Conservation (phyloP, 345 rosid genomes). For the Stellera chamaejasme region DNA sequence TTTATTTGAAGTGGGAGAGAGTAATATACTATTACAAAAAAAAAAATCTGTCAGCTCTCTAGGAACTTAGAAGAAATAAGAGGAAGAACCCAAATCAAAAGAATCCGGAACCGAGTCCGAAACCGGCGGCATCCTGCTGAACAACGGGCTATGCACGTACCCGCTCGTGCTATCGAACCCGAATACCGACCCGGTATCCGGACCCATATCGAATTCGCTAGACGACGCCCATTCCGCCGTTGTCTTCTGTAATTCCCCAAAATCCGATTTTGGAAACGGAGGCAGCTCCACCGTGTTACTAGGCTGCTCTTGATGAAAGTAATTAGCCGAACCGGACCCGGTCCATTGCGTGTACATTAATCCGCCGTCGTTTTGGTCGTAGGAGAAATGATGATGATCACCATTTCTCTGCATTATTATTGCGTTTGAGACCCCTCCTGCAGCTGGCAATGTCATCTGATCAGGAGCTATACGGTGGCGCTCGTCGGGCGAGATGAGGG, state of each 20-base stretch:
- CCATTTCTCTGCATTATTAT: no score
- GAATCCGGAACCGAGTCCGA: conserved; percentile 52
- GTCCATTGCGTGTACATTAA: not conserved
- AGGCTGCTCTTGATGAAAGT: conserved; percentile 2
- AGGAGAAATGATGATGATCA: not conserved
- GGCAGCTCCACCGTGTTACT: conserved; percentile 32
- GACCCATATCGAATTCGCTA: conserved; percentile 15
- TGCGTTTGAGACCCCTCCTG: conserved; percentile 15
- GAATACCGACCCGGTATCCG: conserved; percentile 21
- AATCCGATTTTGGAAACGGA: conserved; percentile 35
- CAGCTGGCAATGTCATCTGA: conserved; percentile 7
- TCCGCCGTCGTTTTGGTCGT: no score
- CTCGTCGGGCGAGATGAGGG: conserved; percentile 62
- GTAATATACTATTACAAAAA: no score
- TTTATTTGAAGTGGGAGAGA: no score
- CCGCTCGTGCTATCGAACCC: conserved; percentile 32
- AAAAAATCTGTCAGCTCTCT: not conserved
- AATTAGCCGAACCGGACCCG: conserved; percentile 4
- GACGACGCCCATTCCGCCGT: not conserved
- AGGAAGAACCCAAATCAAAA: conserved; percentile 55
- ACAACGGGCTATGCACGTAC: conserved; percentile 76
- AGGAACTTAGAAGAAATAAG: conserved; percentile 20
- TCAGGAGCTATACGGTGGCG: conserved; percentile 12
- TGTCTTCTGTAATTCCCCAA: conserved; percentile 15
- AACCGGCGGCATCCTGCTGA: conserved; percentile 81